These are phyloP conservation scores for Microcos paniculata DNA, from an alignment of 345 rosid species.

Conservation along the genomic window DNA sequence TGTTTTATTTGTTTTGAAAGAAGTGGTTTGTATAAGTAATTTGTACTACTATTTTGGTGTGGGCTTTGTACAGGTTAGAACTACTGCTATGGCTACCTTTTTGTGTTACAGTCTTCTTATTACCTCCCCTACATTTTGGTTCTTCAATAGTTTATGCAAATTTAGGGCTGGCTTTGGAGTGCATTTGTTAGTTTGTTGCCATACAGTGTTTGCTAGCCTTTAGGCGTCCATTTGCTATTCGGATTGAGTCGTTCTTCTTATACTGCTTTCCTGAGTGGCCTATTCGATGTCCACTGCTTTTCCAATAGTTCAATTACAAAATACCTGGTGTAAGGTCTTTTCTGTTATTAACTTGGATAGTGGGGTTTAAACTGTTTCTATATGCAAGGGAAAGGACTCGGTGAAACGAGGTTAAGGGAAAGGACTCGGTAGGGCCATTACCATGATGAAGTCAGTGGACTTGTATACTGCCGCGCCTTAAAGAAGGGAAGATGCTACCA, in stretches of 20 bases:
- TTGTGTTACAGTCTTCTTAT: background rate
- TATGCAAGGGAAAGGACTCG: constrained; percentile 2
- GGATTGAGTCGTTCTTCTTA: background rate
- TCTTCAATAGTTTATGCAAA: background rate
- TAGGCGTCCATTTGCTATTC: background rate
- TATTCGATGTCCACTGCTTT: background rate
- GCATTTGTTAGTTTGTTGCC: constrained; percentile 5
- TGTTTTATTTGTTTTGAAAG: background rate
- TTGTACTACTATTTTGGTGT: background rate
- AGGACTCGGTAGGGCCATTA: background rate
- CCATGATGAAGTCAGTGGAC: constrained; percentile 30
- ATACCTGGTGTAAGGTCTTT: background rate
- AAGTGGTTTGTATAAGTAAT: background rate
- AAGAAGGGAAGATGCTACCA: constrained; percentile 52
- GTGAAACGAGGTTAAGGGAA: constrained; percentile 4
- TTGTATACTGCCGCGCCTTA: constrained; percentile 21
- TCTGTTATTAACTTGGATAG: constrained; percentile 9
- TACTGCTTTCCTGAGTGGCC: background rate
- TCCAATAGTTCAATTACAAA: background rate
- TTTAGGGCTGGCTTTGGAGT: constrained; percentile 10
- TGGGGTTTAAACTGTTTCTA: constrained; percentile 10
- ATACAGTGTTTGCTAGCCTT: background rate
- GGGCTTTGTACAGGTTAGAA: constrained; percentile 2
- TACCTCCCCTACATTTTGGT: background rate
- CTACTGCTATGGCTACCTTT: background rate